These are phyloP conservation scores for Komagataella ulmi DNA, from an alignment of 805 yeast genomes.

Conservation along the genomic window DNA sequence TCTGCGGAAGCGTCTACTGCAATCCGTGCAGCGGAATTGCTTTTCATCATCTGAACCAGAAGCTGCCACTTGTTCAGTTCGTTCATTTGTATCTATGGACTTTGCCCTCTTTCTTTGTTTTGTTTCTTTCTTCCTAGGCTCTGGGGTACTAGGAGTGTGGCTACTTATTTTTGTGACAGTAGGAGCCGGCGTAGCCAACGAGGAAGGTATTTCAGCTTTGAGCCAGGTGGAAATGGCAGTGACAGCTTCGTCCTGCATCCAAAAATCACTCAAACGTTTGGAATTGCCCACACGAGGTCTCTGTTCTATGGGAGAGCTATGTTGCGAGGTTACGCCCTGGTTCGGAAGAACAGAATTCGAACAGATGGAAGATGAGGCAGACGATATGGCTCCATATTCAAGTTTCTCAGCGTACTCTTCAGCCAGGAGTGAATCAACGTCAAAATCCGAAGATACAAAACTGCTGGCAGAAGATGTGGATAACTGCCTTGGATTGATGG, in stretches of 20 bases:
- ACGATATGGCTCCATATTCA: background rate
- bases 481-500: background rate
- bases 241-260: constrained; percentile 15
- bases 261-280: constrained; percentile 3
- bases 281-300: background rate
- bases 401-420: background rate
- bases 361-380: background rate
- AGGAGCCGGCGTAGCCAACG: background rate
- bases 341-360: background rate
- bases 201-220: constrained; percentile 4
- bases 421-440: background rate
- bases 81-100: background rate
- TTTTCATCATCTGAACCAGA: constrained; percentile 12
- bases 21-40: constrained; percentile 22
- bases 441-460: background rate
- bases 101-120: background rate
- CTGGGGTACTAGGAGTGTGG: background rate
- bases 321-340: background rate
- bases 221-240: constrained; percentile 13
- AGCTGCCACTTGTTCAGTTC: background rate
- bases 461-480: background rate
- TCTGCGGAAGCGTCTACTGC: constrained; percentile 36
- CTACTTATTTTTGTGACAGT: background rate
- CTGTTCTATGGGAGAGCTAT: background rate
- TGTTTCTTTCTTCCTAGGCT: background rate